Conservation (phyloP, 345 rosid species). For the Eucalyptus grandis region DNA sequence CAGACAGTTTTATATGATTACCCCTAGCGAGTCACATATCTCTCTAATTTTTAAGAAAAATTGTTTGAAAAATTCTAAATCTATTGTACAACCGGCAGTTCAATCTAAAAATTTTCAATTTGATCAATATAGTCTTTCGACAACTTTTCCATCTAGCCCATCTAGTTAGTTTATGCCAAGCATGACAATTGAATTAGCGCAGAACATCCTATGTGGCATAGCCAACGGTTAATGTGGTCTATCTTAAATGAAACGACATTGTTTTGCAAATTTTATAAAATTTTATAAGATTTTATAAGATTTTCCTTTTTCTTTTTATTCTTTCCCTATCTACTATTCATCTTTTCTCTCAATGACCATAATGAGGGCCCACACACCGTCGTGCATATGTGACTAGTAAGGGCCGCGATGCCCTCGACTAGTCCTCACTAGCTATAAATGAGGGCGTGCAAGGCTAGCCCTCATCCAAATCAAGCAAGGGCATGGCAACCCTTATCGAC, state of each 20-base stretch:
- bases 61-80: not conserved
- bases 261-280: too few relatives aligned
- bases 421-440: not conserved
- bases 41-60: not conserved
- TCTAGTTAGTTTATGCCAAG: too few relatives aligned
- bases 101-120: not conserved
- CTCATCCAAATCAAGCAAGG: not conserved
- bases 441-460: not conserved
- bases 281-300: too few relatives aligned
- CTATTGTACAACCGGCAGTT: fast-evolving
- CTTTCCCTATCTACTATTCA: not conserved
- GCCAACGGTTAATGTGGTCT: too few relatives aligned
- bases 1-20: fast-evolving
- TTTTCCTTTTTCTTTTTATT: too few relatives aligned
- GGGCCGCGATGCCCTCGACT: fast-evolving
- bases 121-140: not conserved
- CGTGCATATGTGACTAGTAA: fast-evolving
- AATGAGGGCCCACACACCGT: fast-evolving
- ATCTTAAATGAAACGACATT: not conserved
- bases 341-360: not conserved
- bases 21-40: not conserved
- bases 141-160: not conserved
- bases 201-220: not conserved
- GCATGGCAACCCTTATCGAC: fast-evolving
- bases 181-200: fast-evolving